Evolutionary conservation across 768 basidiomycete genomes (phyloP), one percentile per base, ranked within the genome.

Genomic region (Sistotremastrum niveocremeum): DNA sequence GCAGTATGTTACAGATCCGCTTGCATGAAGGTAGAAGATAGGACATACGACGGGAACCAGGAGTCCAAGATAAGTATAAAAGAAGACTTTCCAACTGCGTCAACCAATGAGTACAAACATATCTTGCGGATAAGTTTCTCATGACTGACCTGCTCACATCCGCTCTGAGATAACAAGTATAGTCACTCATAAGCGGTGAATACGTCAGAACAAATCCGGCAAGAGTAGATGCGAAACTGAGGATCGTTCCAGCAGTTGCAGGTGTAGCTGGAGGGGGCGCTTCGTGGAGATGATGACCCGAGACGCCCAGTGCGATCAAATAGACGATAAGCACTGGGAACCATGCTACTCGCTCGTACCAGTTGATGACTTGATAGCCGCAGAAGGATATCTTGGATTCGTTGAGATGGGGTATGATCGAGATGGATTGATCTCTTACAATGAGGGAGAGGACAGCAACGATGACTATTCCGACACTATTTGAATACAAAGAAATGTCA

Each of bases 391-490:
- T 70, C 73, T 74, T 35, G 46, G 49, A 9, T 12, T 11, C 10
- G 30, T 6, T 20, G 20, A 20, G 4, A 8, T 29, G 38, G 35
- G 44, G 31, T 29, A 47, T 10, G 20, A 20, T 20, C 20, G 20
- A 20, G 20, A 20, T 20, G 20, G 20, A 20, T 20, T 20, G 20
- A 20, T 20, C 43, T 34, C 45, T 47, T 56, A 76, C 66, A 28
- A 81, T 49, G 32, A 90, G 72, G 2, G 84, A 79, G 33, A 85
- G 65, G 32, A 81, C 49, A 0, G 74, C 72, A 37, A 89, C 78
- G 43, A 91, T 76, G 33, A 87, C 80, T 46, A 90, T 90, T 2
- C 88, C 88, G 30, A 91, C 77, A 43, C 81, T 84, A 50, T 31
- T 32, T 30, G n/a, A 43, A 38, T 46, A 33, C 1, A 10, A 41